phyloP scores from a whole-genome alignment of 768 basidiomycete species.

The Pleurotus pulmonarius region DNA sequence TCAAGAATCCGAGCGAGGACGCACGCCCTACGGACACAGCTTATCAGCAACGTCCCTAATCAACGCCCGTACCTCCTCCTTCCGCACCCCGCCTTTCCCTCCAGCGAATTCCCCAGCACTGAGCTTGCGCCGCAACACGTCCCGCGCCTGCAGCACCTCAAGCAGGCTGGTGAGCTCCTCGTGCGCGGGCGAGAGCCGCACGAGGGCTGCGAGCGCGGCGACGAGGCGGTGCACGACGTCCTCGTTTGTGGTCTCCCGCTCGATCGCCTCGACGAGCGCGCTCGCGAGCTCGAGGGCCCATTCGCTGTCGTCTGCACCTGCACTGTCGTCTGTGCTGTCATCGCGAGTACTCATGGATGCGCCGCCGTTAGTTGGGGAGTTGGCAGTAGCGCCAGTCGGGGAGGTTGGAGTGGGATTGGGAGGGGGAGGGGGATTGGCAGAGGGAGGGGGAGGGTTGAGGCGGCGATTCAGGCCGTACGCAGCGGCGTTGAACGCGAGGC shows the following conservation, averaged over 20 bases:
- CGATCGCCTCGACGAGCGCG: slow-evolving; percentile 78
- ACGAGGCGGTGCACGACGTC: slow-evolving; percentile 89
- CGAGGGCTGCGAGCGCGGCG: slow-evolving; percentile 71
- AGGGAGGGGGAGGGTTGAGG: too few species aligned
- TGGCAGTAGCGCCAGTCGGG: too few species aligned
- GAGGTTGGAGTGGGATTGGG: too few species aligned
- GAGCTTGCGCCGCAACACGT: slow-evolving; percentile 57
- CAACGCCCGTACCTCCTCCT: slow-evolving; percentile 66
- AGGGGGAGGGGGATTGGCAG: too few species aligned
- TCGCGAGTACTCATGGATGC: slow-evolving; percentile 8
- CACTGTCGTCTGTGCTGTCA: slow-evolving; percentile 28
- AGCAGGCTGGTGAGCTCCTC: slow-evolving; percentile 56
- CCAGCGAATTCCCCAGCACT: slow-evolving; percentile 42
- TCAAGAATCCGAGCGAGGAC: too few species aligned
- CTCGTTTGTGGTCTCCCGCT: slow-evolving; percentile 65
- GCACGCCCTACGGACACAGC: too few species aligned
- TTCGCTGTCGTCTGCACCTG: slow-evolving; percentile 47
- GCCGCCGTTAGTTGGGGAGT: too few species aligned
- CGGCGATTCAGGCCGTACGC: slow-evolving; percentile 24
- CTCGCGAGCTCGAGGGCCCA: slow-evolving; percentile 85
- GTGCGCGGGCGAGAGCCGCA: slow-evolving; percentile 73
- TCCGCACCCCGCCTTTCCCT: slow-evolving; percentile 42
- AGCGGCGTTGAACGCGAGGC: slow-evolving; percentile 74
- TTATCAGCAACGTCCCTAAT: slow-evolving; percentile 60
- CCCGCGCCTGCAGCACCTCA: slow-evolving; percentile 64